Base-by-base conservation (phyloP, 805 yeast genomes). In the Candida tallmaniae region DNA sequence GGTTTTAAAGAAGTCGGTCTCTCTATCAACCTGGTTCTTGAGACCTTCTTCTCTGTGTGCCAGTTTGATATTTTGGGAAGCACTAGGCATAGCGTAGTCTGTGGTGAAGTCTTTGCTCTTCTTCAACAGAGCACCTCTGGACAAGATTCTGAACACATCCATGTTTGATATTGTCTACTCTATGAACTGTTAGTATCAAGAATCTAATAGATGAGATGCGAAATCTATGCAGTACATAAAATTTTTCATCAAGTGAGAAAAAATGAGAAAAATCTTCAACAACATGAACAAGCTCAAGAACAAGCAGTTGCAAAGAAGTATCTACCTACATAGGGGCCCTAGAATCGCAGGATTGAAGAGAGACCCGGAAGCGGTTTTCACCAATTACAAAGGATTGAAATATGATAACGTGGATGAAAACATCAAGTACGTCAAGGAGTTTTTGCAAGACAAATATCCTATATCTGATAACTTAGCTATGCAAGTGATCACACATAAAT, bases 401-500 rank as follows among this genome's bases (percentile, higher is more conserved):
- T 82, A 86, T 48, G 84, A 78, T 14, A 56, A 66, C 7, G 60
- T 60, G 10, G 66, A 68, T 11, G 62, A 70, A 9, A 74, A 80
- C 36, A 52, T 82, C 28, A 51, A 56, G 33, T 62, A 68, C 20
- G 57, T 80, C 35, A 74, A 76, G 48, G 41, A 47, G 19, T 75
- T 77, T 44, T 58, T 82, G 35, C 40, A 50, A 14, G 65, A 64
- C 15, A 65, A 72, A 40, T 79, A 68, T 49, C 45, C 65, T 27
- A 63, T 89, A 27, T 68, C 81, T 4, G 83, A 85, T 48, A 69
- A 70, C 5, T 46, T 82, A 39, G 61, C 82, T 15, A 65, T 87
- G 41, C 97, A 90, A 62, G 78, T 85, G 26, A 65, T 89, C 49
- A 89, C 97, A 5, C 97, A 90, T 64, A 90, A 90, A 63, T 85